Evolutionary conservation across 1,284 basidiomycete genomes (phyloP).

Genomic region (Microbotryomycetes sp.): DNA sequence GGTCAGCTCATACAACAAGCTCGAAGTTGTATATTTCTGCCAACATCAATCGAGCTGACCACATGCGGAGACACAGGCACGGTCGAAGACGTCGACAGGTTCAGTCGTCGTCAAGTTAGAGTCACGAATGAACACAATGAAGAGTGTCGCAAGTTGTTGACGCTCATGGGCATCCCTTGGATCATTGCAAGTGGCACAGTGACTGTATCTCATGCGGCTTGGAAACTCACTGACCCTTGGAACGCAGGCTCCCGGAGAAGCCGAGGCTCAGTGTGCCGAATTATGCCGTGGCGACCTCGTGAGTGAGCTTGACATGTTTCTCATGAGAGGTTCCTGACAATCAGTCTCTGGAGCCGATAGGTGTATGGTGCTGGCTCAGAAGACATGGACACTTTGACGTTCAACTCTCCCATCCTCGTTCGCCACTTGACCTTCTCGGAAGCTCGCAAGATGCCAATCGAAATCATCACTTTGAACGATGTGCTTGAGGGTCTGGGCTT

Average conservation of each 20-base stretch:
- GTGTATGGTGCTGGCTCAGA: conserved; percentile 96
- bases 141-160: conserved; percentile 80
- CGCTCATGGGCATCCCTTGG: conserved; percentile 95
- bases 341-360: conserved; percentile 45
- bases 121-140: conserved; percentile 96
- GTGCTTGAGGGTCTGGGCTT: conserved; percentile 84
- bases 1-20: conserved; percentile 50
- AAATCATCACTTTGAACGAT: conserved; percentile 75
- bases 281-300: conserved; percentile 73
- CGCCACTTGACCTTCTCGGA: conserved; percentile 99
- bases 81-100: conserved; percentile 83
- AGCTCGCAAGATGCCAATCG: conserved; percentile 96
- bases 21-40: background rate
- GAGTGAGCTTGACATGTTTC: conserved; percentile 9
- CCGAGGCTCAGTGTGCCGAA: conserved; percentile 97
- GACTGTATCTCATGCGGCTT: background rate
- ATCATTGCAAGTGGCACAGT: conserved; percentile 57
- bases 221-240: background rate
- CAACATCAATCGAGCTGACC: background rate
- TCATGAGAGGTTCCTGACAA: background rate
- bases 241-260: conserved; percentile 85
- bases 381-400: conserved; percentile 99
- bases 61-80: conserved; percentile 52
- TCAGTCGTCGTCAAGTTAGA: conserved; percentile 84
- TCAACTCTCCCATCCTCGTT: conserved; percentile 81